Conservation (phyloP, 257 asterid genomes). For the Jacaranda copaia region DNA sequence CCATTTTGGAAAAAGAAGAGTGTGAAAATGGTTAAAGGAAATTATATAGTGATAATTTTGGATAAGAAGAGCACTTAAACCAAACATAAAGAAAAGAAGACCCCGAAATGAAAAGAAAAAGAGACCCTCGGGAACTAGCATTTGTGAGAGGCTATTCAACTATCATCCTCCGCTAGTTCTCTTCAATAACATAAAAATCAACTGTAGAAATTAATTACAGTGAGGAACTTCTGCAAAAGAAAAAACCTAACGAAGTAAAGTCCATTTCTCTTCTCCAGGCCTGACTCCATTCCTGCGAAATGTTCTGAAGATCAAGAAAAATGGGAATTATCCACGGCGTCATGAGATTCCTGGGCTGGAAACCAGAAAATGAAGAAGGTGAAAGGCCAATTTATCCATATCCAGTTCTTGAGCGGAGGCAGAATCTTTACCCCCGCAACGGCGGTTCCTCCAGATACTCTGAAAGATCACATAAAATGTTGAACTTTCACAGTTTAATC, state of each 20-base stretch:
- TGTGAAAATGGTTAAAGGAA: no score
- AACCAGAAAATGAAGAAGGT: not conserved
- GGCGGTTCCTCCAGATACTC: not conserved
- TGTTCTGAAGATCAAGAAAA: conserved; percentile 1
- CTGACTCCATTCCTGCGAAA: not conserved
- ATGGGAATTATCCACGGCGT: conserved; percentile 29
- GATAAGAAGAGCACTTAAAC: no score
- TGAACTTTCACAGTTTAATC: not conserved
- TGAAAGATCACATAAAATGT: not conserved
- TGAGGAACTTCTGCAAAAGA: not conserved
- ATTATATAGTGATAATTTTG: no score
- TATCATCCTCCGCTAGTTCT: not conserved
- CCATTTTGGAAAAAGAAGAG: no score
- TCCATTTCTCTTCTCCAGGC: not conserved
- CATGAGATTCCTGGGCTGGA: not conserved
- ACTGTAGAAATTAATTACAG: not conserved
- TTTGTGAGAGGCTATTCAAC: not conserved
- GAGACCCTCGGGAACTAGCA: not conserved
- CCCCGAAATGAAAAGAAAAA: not conserved
- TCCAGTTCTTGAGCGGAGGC: not conserved
- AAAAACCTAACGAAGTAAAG: not conserved
- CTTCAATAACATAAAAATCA: not conserved
- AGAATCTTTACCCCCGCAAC: not conserved
- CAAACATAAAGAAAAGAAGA: not conserved
- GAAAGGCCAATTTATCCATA: not conserved